Evolutionary conservation across 768 basidiomycete genomes (phyloP), one percentile per base, ranked within the genome.

Genomic region (Suillus ampliporus): DNA sequence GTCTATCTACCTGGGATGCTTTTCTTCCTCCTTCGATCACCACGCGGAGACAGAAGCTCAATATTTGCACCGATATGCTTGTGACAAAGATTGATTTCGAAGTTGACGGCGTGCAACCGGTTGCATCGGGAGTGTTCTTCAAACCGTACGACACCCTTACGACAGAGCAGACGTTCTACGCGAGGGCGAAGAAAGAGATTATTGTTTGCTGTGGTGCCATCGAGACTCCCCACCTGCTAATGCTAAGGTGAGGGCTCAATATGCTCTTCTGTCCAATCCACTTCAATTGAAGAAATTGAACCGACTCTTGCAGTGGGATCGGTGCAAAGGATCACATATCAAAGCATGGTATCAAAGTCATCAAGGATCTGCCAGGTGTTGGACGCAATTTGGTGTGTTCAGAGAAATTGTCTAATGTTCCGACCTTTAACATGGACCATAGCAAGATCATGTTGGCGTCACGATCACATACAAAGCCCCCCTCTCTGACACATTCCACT

Each of bases 391-490:
- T 80, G 34, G 77, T 77, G 63, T 6, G 71, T 62, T 13, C 9
- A 40, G 54, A 8, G 15, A 14, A 54, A n/a, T 23, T 10, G 31
- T 38, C 14, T 3, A n/a, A n/a, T n/a, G 9, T 21, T 6, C 6
- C 7, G 5, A 7, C 11, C 5, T 7, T 43, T 46, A 21, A 26
- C 23, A 9, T 11, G 10, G 19, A 11, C 6, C 43, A 10, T 19
- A 78, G 77, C 74, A 80, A 76, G 81, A 81, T 64, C 80, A 82
- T 62, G 63, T 79, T 14, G 72, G 67, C 17, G 71, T 80, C 15
- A 67, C 77, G 2, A 60, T 78, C 7, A 67, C 69, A n/a, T 81
- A 72, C 63, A 68, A 73, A 43, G 66, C 73, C 21, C 76, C 75
- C 11, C 58, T 78, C 35, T 54, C 60, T 9, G 77, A 81, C 52